Evolutionary conservation across 2,329 filamentous ascomycete species (phyloP).

Genomic region (Talaromyces verruculosus): DNA sequence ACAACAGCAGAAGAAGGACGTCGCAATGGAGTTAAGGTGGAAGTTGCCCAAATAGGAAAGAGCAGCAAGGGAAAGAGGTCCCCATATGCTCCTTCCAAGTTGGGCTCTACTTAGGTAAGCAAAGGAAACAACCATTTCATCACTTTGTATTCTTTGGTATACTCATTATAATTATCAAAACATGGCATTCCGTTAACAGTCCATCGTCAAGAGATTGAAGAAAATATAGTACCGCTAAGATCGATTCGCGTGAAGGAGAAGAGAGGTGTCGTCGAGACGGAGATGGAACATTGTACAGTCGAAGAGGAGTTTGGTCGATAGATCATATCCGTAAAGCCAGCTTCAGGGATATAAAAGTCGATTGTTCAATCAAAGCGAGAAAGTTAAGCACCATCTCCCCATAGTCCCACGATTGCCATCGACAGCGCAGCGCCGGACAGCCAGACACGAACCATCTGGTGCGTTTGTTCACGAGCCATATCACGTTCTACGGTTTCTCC

Average conservation of each 20-base stretch:
- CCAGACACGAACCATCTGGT: conserved; percentile 41
- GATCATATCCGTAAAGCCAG: conserved; percentile 18
- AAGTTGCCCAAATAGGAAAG: not conserved
- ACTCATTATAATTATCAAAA: conserved; percentile 17
- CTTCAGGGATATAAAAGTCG: conserved; percentile 4
- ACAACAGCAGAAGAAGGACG: not conserved
- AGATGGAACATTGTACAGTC: conserved; percentile 15
- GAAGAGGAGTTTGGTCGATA: conserved; percentile 9
- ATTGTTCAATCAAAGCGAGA: not conserved
- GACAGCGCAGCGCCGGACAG: conserved; percentile 45
- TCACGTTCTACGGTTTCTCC: conserved; percentile 47
- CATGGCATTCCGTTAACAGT: not conserved
- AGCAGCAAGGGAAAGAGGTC: not conserved
- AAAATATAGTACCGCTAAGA: conserved; percentile 7
- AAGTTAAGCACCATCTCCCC: conserved; percentile 45
- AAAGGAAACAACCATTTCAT: not conserved
- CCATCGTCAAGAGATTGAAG: not conserved
- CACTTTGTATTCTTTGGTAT: conserved; percentile 9
- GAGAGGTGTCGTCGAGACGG: not conserved
- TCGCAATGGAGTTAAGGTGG: not conserved
- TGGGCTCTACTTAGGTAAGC: not conserved
- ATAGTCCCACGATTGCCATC: conserved; percentile 51
- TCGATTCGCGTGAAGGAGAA: conserved; percentile 8
- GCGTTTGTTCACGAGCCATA: conserved; percentile 44
- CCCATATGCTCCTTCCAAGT: conserved; percentile 5